Conservation (phyloP, 768 basidiomycete species). For the Myochromella boudieri region DNA sequence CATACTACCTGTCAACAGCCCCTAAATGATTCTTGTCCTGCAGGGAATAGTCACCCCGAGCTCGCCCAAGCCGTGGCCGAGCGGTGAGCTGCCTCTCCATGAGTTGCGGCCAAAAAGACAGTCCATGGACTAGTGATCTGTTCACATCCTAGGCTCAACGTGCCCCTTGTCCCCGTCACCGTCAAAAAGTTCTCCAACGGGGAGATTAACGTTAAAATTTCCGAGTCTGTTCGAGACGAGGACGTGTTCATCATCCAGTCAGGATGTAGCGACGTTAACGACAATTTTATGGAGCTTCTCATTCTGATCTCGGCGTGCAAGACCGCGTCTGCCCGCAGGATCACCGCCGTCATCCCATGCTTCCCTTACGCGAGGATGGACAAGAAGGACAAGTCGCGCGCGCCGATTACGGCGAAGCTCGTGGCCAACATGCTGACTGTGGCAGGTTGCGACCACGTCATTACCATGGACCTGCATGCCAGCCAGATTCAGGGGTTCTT, state of each 20-base stretch:
- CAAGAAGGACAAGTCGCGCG: conserved; percentile 95
- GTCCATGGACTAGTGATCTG: conserved; percentile 53
- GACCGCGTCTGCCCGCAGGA: conserved; percentile 90
- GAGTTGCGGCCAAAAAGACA: conserved; percentile 35
- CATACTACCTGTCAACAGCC: neutral
- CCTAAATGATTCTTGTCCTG: conserved; percentile 16
- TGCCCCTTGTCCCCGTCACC: conserved; percentile 81
- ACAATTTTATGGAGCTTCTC: conserved; percentile 97
- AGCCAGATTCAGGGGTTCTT: conserved; percentile 99
- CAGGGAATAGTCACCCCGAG: conserved; percentile 98
- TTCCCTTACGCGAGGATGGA: conserved; percentile 97
- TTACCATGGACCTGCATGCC: conserved; percentile 99
- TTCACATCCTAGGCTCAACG: conserved; percentile 72
- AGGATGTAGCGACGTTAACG: conserved; percentile 86
- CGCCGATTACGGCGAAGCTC: conserved; percentile 97
- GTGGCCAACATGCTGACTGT: conserved; percentile 98
- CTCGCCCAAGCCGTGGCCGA: conserved; percentile 94
- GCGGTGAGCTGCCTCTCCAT: conserved; percentile 78
- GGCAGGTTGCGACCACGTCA: conserved; percentile 97
- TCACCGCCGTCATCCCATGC: conserved; percentile 97
- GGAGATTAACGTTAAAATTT: conserved; percentile 93
- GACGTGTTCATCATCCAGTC: conserved; percentile 99
- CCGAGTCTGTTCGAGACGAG: conserved; percentile 94
- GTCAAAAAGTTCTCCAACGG: conserved; percentile 93
- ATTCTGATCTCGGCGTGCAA: conserved; percentile 98